Evolutionary conservation across 2,329 filamentous ascomycete genomes (phyloP), one percentile per base, ranked within the genome.

Genomic region (Iodosphaeria phyllophila): DNA sequence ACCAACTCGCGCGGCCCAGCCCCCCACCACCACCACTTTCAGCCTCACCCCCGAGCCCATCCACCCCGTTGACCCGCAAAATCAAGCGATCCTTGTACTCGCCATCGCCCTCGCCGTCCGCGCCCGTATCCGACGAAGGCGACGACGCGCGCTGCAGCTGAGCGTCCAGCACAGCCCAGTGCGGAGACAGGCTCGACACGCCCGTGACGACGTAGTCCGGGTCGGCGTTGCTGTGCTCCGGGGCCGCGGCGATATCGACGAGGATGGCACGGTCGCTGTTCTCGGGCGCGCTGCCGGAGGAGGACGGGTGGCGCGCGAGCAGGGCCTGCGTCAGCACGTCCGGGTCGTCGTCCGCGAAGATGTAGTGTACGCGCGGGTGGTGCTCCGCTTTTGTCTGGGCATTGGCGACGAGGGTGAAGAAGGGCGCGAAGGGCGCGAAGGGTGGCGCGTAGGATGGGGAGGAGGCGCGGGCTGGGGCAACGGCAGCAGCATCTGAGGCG

Each of bases 271-370:
- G 56, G n/a, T n/a, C n/a, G n/a, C n/a, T n/a, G 30, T 57, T 34
- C 18, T 32, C 29, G 18, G 34, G 29, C 13, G 38, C 28, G 22
- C 41, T 35, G 26, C 43, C 40, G 29, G 40, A 32, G 23, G 38
- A 24, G 16, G 35, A 29, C 30, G 29, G 47, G 34, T 32, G 45
- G 25, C 56, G 51, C 29, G 52, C 54, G 27, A 44, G 66, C 48
- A 47, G 72, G 2, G 76, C 72, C 18, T 69, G 61, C 2, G 76
- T 76, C 18, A 92, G 57, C 22, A 77, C 56, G 23, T 84, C 76
- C 2, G 72, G 66, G 42, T 93, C 83, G 49, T 95, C 89, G 48
- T 95, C 84, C 37, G 69, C 68, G 54, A 98, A 95, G 41, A 95
- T 65, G 53, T 95, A 95, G 52, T 86, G 82, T 2, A 92, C 71